A percentile compares a stretch with the other conserved stretches of the same genome.
Conservation (phyloP, 2,329 filamentous ascomycete genomes). For the Fusarium pseudograminearum region DNA sequence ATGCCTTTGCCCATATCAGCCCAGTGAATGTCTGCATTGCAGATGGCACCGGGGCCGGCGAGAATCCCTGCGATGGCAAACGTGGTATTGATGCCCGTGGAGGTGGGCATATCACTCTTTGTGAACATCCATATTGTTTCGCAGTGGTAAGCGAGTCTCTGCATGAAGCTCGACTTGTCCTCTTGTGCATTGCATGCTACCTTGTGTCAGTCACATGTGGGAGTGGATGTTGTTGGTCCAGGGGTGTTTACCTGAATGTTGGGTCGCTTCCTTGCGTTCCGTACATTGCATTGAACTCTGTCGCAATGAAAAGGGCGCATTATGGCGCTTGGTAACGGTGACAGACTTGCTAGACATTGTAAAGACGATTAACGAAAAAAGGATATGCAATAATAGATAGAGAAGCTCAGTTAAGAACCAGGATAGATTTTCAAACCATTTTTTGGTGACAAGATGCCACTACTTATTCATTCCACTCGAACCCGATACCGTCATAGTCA, state of each 20-base stretch:
- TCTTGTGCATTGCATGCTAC: conserved; percentile 21
- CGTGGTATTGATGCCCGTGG: conserved; percentile 35
- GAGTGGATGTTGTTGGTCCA: conserved; percentile 13
- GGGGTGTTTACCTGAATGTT: conserved; percentile 30
- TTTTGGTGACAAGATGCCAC: not conserved
- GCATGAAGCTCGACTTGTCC: conserved; percentile 5
- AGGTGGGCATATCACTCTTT: conserved; percentile 38
- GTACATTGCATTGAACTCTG: conserved; percentile 2
- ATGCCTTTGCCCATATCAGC: conserved; percentile 34
- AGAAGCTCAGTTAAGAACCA: not conserved
- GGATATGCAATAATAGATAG: not conserved
- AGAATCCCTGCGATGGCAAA: conserved; percentile 37
- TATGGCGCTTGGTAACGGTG: conserved; percentile 15
- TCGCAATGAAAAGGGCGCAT: not conserved
- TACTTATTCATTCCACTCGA: conserved; percentile 17
- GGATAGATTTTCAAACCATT: not conserved
- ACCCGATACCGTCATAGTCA: conserved; percentile 1
- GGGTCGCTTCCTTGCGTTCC: conserved; percentile 10
- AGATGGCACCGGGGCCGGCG: conserved; percentile 29
- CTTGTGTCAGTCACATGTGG: conserved; percentile 22
- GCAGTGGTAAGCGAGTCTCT: conserved; percentile 30
- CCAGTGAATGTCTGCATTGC: conserved; percentile 24
- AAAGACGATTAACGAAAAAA: not conserved
- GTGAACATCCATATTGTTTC: conserved; percentile 38
- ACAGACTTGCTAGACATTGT: conserved; percentile 23